Evolutionary conservation across 1,139 yeast genomes (phyloP), one percentile per base, ranked within the genome.

Genomic region (Hyphopichia khmerensis): DNA sequence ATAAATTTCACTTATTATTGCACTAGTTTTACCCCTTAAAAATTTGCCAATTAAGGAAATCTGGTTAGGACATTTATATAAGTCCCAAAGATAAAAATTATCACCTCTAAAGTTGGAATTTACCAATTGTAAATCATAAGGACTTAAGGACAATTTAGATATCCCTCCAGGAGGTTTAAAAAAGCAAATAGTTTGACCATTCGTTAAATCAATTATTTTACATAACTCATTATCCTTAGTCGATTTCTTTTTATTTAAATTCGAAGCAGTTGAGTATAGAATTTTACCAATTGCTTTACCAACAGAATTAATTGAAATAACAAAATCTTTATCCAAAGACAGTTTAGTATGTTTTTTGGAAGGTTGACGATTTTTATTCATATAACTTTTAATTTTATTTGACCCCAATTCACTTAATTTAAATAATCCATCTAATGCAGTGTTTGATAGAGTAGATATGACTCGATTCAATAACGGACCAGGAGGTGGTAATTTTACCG

Each of bases 161-260:
- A 84, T 72, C 0, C 88, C 89, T 19, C 80, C 82, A 51, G 85
- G 72, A 39, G 88, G 77, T 33, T 74, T 71, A 55, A 84, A 82
- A 13, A 72, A 62, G n/a, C 79, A 77, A 48, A 82, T 52, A 1
- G 69, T 64, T 42, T 61, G 61, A 42, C 70, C 75, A 24, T 72
- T 69, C 4, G 62, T 51, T 35, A 83, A 58, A 49, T 82, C 84
- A 31, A 80, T 52, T 13, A 80, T 59, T 44, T 71, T 68, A 33
- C 72, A 59, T 11, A 68, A 49, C 42, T 69, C 72, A 48, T 72
- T 67, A 45, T 39, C n/a, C n/a, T 51, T 51, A 21, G 68, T 55
- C 8, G 65, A 53, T 41, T 61, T 63, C 45, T n/a, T 21, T 21
- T 21, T 21, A 21, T 65, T 64, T 37, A 67, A 52, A 24, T 64